phyloP scores from a whole-genome alignment of 2,329 filamentous ascomycete species.

The Apiospora hydei region DNA sequence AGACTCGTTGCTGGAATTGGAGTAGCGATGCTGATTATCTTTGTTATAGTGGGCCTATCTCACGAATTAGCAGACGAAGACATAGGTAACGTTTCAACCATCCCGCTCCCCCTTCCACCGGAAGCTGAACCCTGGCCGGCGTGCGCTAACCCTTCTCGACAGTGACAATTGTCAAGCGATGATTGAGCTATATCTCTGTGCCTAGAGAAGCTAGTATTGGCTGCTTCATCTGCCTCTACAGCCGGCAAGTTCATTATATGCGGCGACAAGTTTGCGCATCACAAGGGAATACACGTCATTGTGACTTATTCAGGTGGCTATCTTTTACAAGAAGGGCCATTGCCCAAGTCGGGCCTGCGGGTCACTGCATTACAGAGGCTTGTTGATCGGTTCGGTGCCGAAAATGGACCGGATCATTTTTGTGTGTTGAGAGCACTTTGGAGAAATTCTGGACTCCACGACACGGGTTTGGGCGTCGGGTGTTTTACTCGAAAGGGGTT shows the following conservation, averaged over 20 bases:
- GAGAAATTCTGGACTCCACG: not conserved
- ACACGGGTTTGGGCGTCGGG: slow-evolving; percentile 21
- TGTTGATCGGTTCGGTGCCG: slow-evolving; percentile 22
- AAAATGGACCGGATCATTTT: slow-evolving; percentile 16
- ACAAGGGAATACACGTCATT: slow-evolving; percentile 17
- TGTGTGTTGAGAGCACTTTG: slow-evolving; percentile 5
- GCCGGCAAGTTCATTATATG: not conserved
- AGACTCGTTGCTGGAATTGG: slow-evolving; percentile 12
- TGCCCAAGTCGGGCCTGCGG: slow-evolving; percentile 16
- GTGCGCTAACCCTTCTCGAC: slow-evolving; percentile 4
- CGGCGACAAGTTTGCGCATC: slow-evolving; percentile 20
- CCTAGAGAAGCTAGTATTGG: not conserved
- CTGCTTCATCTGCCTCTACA: slow-evolving; percentile 10
- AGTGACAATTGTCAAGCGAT: slow-evolving; percentile 14
- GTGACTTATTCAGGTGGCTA: slow-evolving; percentile 18
- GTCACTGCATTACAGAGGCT: slow-evolving; percentile 14
- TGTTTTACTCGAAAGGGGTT: slow-evolving; percentile 21
- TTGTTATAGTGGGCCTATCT: slow-evolving; percentile 71
- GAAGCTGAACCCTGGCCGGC: not conserved
- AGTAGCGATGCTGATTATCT: slow-evolving; percentile 18
- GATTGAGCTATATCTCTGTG: not conserved
- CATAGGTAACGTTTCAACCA: slow-evolving; percentile 71
- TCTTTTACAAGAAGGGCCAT: slow-evolving; percentile 19
- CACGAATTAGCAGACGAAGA: slow-evolving; percentile 97
- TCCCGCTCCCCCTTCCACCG: not conserved